Evolutionary conservation across 2,329 filamentous ascomycete species (phyloP).

Genomic region (Beauveria asiatica): DNA sequence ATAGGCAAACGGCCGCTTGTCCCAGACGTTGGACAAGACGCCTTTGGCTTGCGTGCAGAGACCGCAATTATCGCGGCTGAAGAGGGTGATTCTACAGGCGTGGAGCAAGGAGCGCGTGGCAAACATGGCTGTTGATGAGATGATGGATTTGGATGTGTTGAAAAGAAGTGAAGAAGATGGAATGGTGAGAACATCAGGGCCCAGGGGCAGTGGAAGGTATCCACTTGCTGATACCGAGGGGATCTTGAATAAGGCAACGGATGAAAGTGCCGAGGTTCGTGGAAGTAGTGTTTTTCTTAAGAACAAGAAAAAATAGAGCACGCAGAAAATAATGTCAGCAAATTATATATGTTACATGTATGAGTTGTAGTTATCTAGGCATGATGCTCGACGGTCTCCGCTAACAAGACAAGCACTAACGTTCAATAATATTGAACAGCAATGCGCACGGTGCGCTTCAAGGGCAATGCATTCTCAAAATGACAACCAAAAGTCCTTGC

Average conservation of each 20-base stretch:
- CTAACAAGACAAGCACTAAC: no score
- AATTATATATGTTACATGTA: no score
- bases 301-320: no score
- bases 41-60: conserved; percentile 61
- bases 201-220: neutral
- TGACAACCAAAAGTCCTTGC: neutral
- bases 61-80: conserved; percentile 63
- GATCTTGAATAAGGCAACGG: no score
- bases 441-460: neutral
- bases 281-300: no score
- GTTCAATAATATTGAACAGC: neutral
- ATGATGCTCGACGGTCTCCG: no score
- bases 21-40: conserved; percentile 60
- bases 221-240: neutral
- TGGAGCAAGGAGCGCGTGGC: conserved; percentile 38
- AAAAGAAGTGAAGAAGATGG: no score
- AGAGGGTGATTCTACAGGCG: conserved; percentile 61
- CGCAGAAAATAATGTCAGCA: no score
- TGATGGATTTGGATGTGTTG: neutral
- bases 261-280: no score
- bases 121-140: conserved; percentile 34
- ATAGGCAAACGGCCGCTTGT: conserved; percentile 57
- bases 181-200: neutral
- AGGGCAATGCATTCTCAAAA: neutral
- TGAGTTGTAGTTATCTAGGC: no score